These are phyloP conservation scores for Yamadazyma akitaensis DNA, from an alignment of 805 yeast species.

Conservation along the genomic window DNA sequence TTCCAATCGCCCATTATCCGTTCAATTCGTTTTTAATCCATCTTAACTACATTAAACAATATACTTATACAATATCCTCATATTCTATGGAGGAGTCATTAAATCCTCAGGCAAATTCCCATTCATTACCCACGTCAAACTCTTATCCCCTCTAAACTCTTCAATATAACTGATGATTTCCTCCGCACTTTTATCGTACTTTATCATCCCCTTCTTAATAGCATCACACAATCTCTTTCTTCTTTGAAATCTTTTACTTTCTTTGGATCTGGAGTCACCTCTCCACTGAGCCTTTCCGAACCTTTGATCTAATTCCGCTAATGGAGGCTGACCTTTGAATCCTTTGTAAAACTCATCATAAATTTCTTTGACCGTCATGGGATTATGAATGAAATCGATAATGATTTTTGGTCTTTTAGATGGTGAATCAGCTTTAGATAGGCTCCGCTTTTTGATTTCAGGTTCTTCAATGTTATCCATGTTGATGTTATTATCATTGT, in stretches of 20 bases:
- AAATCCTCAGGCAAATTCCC: slow-evolving; percentile 35
- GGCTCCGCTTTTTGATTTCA: not conserved
- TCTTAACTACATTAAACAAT: no score
- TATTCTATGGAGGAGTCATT: not conserved
- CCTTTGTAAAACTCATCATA: slow-evolving; percentile 45
- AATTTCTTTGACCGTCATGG: slow-evolving; percentile 42
- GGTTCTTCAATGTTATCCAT: slow-evolving; percentile 12
- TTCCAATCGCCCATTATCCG: not conserved
- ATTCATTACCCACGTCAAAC: slow-evolving; percentile 47
- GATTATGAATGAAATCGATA: slow-evolving; percentile 41
- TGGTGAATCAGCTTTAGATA: not conserved
- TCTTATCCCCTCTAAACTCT: slow-evolving; percentile 40
- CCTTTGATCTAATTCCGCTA: slow-evolving; percentile 40
- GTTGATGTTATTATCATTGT: not conserved
- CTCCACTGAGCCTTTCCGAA: slow-evolving; percentile 46
- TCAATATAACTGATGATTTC: slow-evolving; percentile 41
- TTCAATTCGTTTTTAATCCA: no score
- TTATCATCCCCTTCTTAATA: slow-evolving; percentile 38
- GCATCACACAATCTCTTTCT: slow-evolving; percentile 44
- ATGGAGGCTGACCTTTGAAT: slow-evolving; percentile 42
- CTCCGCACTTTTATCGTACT: slow-evolving; percentile 38
- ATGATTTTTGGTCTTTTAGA: slow-evolving; percentile 34
- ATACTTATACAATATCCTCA: no score
- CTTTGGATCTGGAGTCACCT: slow-evolving; percentile 44
- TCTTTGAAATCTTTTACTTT: slow-evolving; percentile 42